phyloP scores from a whole-genome alignment of 129 eudicot genomes.

The Heracleum sosnowskyi region DNA sequence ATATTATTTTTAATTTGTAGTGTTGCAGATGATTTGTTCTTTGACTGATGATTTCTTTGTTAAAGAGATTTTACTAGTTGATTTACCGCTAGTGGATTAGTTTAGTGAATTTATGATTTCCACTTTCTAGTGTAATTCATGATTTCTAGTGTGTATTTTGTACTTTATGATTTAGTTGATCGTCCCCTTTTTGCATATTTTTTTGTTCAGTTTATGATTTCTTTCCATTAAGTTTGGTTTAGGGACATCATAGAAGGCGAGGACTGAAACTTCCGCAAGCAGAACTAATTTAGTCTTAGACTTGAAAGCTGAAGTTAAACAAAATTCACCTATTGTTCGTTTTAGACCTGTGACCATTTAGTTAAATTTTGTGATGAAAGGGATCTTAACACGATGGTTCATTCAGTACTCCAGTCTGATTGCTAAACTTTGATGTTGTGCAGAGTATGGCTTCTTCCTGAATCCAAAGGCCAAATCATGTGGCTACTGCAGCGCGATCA shows the following conservation, averaged over 20 bases:
- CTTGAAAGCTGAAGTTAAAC: background rate
- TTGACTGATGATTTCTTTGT: too few species aligned
- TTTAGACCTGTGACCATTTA: background rate
- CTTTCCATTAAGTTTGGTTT: background rate
- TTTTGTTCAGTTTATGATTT: too few species aligned
- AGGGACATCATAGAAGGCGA: background rate
- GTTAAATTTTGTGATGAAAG: background rate
- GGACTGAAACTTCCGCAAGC: background rate
- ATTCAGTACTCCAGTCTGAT: background rate
- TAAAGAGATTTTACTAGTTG: too few species aligned
- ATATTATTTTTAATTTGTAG: too few species aligned
- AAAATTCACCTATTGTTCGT: background rate
- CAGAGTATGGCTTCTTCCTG: conserved; percentile 46
- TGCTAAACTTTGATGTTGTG: background rate
- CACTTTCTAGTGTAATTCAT: too few species aligned
- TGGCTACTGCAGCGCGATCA: conserved; percentile 25
- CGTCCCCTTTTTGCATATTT: too few species aligned
- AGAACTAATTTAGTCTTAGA: background rate
- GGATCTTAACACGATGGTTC: background rate
- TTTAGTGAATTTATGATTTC: too few species aligned
- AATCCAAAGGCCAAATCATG: conserved; percentile 24
- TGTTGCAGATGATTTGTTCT: too few species aligned
- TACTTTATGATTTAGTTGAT: too few species aligned
- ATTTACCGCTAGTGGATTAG: too few species aligned
- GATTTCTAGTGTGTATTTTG: too few species aligned